Evolutionary conservation across 2,329 filamentous ascomycete genomes (phyloP), one percentile per base, ranked within the genome.

Genomic region (Hymenotorrendiella dingleyae): DNA sequence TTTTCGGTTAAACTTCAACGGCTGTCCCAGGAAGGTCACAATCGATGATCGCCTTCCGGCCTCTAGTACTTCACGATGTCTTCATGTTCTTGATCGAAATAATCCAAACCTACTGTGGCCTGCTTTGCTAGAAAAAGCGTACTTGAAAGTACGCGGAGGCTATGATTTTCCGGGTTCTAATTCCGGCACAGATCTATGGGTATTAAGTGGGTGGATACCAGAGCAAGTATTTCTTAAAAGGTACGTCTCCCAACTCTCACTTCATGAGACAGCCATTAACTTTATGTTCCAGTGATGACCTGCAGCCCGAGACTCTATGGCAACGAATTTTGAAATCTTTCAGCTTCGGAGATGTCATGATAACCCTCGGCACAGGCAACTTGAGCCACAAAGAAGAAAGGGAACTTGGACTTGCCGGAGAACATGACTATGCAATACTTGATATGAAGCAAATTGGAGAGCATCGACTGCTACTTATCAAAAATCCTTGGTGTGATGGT

Each of bases 151-250:
- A 9, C 79, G 91, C 43, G 93, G 93, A 21, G 93, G 93, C 24
- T 98, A 98, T 62, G 90, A 98, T 59, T 98, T 98, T 53, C 91
- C 93, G 0, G 93, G 93, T 6, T 97, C 93, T 58, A 97, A 97
- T 62, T 97, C 91, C 1, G 90, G 88, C 9, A 97, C 91, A 2
- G 93, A 98, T 64, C 67, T 98, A 4, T 94, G 87, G 79, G 84
- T 94, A 1, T 66, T 98, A 42, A 94, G 86, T 0, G 91, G 93
- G 22, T 98, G 93, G 93, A 89, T 98, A 37, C 93, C 93, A 0
- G 90, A 98, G 64, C 93, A 98, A 62, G 70, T 97, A 1, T 95
- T 95, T 56, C 70, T 97, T 1, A 89, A 95, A 58, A 82, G 74
- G 78, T 79, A 64, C 52, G 62, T 51, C 1, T 22, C 21, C 5